phyloP scores from a whole-genome alignment of 306 rosid genomes.

The Begonia peltatifolia region DNA sequence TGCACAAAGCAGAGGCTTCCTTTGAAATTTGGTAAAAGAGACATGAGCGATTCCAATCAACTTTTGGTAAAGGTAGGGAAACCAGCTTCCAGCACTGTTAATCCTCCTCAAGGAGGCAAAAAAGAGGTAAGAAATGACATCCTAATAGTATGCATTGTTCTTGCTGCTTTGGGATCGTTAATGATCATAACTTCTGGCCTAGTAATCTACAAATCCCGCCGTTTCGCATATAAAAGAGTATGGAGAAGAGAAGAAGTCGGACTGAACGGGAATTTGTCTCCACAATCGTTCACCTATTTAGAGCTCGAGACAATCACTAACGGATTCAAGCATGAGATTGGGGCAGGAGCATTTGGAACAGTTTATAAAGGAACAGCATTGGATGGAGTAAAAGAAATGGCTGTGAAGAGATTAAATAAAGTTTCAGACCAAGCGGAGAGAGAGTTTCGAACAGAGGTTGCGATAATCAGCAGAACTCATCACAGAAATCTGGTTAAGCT shows the following conservation, averaged over 20 bases:
- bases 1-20: slow-evolving; percentile 17
- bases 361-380: slow-evolving; percentile 11
- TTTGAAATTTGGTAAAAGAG: slow-evolving; percentile 9
- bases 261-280: neutral
- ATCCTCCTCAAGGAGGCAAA: neutral
- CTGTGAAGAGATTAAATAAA: slow-evolving; percentile 10
- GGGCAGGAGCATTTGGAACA: slow-evolving; percentile 14
- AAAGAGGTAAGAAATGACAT: neutral
- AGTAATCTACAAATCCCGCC: neutral
- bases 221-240: neutral
- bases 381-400: slow-evolving; percentile 7
- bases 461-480: slow-evolving; percentile 15
- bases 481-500: slow-evolving; percentile 15
- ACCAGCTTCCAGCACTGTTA: neutral
- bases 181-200: neutral
- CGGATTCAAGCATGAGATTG: slow-evolving; percentile 14
- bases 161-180: neutral
- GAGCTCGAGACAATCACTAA: slow-evolving; percentile 15
- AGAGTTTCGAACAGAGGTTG: slow-evolving; percentile 16
- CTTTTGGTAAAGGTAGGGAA: slow-evolving; percentile 11
- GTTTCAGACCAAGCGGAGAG: slow-evolving; percentile 6
- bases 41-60: neutral
- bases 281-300: slow-evolving; percentile 2
- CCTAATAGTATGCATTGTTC: neutral
- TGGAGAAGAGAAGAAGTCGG: neutral